Evolutionary conservation across 345 rosid genomes (phyloP).

Genomic region (Eucalyptus pauciflora): DNA sequence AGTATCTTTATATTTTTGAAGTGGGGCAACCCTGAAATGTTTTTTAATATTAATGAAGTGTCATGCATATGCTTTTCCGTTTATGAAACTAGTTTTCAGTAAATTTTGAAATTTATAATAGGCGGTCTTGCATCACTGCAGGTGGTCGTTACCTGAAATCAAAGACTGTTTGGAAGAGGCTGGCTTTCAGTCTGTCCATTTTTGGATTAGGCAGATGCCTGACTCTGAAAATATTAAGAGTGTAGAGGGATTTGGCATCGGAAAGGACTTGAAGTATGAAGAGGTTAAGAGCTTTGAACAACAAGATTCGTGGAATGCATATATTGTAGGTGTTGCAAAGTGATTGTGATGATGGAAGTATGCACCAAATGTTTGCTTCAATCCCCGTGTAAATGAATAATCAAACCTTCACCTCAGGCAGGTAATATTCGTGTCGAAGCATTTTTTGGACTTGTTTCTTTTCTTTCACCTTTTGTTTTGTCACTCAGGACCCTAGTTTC

Average conservation of each 20-base stretch:
- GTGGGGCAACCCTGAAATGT: neutral
- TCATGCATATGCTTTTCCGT: neutral
- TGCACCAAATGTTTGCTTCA: neutral
- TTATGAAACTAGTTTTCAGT: neutral
- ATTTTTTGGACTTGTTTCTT: neutral
- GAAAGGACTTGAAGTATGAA: constrained; percentile 58
- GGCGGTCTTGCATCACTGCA: constrained; percentile 3
- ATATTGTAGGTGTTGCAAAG: constrained; percentile 49
- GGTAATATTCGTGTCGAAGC: neutral
- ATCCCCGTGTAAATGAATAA: neutral
- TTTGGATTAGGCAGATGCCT: constrained; percentile 85
- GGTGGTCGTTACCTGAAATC: constrained; percentile 89
- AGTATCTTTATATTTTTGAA: neutral
- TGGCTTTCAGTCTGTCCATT: constrained; percentile 66
- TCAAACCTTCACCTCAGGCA: neutral
- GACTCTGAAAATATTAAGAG: constrained; percentile 43
- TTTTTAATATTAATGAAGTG: neutral
- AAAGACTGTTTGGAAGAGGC: constrained; percentile 87
- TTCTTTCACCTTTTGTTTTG: neutral
- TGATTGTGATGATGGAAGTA: neutral
- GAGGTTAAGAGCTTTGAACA: constrained; percentile 60
- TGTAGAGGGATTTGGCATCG: constrained; percentile 62
- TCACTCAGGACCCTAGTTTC: neutral
- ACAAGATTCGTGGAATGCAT: constrained; percentile 90
- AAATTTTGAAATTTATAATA: neutral